Conservation (phyloP, 345 rosid species). For the Tarenaya hassleriana region DNA sequence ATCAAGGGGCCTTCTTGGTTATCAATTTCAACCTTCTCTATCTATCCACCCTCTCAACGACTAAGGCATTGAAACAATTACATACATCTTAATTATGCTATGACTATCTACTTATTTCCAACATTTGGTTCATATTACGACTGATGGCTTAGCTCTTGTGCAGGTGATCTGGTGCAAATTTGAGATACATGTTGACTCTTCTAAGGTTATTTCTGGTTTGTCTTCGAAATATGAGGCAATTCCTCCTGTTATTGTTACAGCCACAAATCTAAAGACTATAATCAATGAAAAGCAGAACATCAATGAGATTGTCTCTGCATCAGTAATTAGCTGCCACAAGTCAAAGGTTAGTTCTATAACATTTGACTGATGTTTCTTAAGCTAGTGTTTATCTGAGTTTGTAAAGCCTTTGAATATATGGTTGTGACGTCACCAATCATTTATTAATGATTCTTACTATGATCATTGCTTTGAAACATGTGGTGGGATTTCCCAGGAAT, state of each 20-base stretch:
- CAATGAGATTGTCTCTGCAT: slow-evolving; percentile 86
- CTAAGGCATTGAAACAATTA: slow-evolving; percentile 39
- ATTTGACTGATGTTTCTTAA: slow-evolving; percentile 18
- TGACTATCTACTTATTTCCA: slow-evolving; percentile 19
- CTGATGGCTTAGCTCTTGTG: slow-evolving; percentile 23
- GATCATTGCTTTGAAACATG: neutral
- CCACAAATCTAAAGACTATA: slow-evolving; percentile 83
- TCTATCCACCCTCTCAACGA: slow-evolving; percentile 60
- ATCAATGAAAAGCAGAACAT: slow-evolving; percentile 73
- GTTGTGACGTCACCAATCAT: no score
- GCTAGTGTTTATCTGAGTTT: slow-evolving; percentile 22
- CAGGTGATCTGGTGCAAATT: slow-evolving; percentile 99
- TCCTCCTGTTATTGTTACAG: slow-evolving; percentile 85
- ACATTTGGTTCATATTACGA: no score
- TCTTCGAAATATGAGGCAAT: slow-evolving; percentile 41
- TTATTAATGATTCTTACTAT: no score
- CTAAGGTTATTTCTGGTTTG: slow-evolving; percentile 53
- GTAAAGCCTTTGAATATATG: slow-evolving; percentile 6
- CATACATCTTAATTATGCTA: slow-evolving; percentile 7
- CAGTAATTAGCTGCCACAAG: slow-evolving; percentile 82
- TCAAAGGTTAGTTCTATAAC: slow-evolving; percentile 69
- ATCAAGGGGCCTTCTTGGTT: slow-evolving; percentile 94
- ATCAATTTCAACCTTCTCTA: slow-evolving; percentile 63
- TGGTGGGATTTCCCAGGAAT: no score
- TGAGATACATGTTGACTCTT: slow-evolving; percentile 64